A percentile compares a stretch with the other conserved stretches of the same genome.
Evolutionary conservation across 2,329 filamentous ascomycete genomes (phyloP).

Genomic region (Aspergillus sojae): DNA sequence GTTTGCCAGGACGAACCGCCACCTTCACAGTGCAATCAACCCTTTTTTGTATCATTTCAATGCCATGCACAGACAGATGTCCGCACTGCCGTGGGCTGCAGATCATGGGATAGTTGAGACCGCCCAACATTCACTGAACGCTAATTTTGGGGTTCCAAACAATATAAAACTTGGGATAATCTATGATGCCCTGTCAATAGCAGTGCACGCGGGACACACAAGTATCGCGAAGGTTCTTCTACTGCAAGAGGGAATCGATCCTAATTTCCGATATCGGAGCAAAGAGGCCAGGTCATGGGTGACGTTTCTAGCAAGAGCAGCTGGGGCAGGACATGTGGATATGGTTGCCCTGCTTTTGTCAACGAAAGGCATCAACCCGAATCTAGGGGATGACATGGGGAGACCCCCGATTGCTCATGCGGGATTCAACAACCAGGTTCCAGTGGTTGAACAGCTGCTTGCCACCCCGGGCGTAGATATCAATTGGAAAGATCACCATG

Average conservation of each 20-base stretch:
- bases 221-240: not conserved
- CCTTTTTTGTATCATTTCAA: not conserved
- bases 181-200: not conserved
- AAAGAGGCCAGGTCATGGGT: not conserved
- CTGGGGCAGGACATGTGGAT: not conserved
- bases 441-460: not conserved
- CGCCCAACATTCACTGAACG: not conserved
- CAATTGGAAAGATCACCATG: not conserved
- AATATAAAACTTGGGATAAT: not conserved
- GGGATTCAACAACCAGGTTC: not conserved
- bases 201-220: not conserved
- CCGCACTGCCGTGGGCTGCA: not conserved
- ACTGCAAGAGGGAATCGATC: not conserved
- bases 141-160: not conserved
- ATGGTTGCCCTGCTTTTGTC: not conserved
- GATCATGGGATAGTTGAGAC: not conserved
- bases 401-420: not conserved
- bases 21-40: not conserved
- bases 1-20: not conserved
- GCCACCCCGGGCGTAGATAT: not conserved
- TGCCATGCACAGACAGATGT: not conserved
- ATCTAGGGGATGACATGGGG: not conserved
- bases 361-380: not conserved
- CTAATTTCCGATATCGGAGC: not conserved
- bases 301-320: not conserved